Percentiles rank a stretch among this genome's conserved stretches.
Evolutionary conservation across 2,329 filamentous ascomycete species (phyloP).

Genomic region (Macrophomina tecta): DNA sequence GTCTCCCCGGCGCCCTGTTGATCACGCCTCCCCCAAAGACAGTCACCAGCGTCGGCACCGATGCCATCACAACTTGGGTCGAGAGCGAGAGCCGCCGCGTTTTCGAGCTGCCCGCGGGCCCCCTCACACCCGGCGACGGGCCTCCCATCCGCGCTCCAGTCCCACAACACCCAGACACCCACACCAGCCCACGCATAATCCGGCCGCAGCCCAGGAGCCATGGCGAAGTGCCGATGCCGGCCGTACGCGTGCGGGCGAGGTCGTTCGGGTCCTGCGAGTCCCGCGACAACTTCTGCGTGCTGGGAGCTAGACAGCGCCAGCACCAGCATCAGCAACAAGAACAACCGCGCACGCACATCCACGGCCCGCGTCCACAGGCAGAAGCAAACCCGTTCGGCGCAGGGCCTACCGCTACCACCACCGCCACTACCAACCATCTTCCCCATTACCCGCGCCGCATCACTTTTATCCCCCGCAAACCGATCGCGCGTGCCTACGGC

Average conservation of each 20-base stretch:
- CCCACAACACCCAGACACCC: neutral
- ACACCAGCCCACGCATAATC: neutral
- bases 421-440: neutral
- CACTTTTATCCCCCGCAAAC: conserved; percentile 5
- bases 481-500: neutral
- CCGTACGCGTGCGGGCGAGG: neutral
- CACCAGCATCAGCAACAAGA: conserved; percentile 1
- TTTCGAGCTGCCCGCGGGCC: conserved; percentile 20
- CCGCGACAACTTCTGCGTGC: neutral
- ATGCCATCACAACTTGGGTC: conserved; percentile 16
- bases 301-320: too few relatives aligned
- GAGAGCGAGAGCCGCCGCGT: conserved; percentile 1
- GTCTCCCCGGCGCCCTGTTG: conserved; percentile 12
- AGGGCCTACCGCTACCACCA: neutral
- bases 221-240: neutral
- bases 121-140: conserved; percentile 1
- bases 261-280: neutral
- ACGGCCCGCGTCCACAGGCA: neutral
- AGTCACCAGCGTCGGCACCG: conserved; percentile 12
- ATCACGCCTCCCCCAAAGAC: conserved; percentile 19
- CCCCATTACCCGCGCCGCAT: neutral
- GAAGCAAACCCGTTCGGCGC: neutral
- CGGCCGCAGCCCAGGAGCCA: neutral
- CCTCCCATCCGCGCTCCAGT: neutral
- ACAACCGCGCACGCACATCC: neutral